Percentiles rank a stretch among this genome's conserved stretches.
These are phyloP conservation scores for Vachellia pachyceras DNA, from an alignment of 306 rosid species.

Conservation along the genomic window DNA sequence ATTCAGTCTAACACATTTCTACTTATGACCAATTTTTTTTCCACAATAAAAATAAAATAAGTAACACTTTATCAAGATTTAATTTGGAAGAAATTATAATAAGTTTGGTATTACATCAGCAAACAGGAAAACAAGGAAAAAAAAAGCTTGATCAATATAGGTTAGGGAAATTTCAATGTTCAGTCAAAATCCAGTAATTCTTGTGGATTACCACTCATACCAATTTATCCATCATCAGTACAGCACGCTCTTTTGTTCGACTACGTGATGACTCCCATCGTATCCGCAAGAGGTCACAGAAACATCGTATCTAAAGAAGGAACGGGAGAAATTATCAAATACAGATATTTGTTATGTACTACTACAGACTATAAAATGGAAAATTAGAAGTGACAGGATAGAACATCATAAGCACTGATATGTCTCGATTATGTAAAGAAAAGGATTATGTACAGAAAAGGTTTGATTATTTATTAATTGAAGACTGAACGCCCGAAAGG, in stretches of 20 bases:
- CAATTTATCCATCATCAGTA: slow-evolving; percentile 85
- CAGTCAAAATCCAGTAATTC: neutral
- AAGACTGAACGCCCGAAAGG: neutral
- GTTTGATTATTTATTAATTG: slow-evolving; percentile 14
- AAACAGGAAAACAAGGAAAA: slow-evolving; percentile 28
- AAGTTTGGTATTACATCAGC: slow-evolving; percentile 14
- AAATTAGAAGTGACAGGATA: slow-evolving; percentile 10
- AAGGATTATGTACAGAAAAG: slow-evolving; percentile 37
- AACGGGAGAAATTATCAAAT: slow-evolving; percentile 33
- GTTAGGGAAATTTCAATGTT: slow-evolving; percentile 19
- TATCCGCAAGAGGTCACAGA: slow-evolving; percentile 75
- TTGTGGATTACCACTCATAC: slow-evolving; percentile 48
- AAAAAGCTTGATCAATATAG: slow-evolving; percentile 12
- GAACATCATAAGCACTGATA: slow-evolving; percentile 18
- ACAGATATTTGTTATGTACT: neutral
- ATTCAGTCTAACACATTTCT: slow-evolving; percentile 2
- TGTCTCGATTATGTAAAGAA: slow-evolving; percentile 21
- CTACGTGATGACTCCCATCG: slow-evolving; percentile 93
- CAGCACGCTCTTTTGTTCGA: slow-evolving; percentile 92
- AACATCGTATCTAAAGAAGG: slow-evolving; percentile 59
- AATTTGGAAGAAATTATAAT: slow-evolving; percentile 7
- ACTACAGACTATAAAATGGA: slow-evolving; percentile 11
- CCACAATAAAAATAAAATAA: neutral
- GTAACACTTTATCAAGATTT: slow-evolving; percentile 17
- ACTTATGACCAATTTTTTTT: slow-evolving; percentile 3